These are phyloP conservation scores for Bocquillonia castaneifolia DNA, from an alignment of 441 rosid genomes.

Conservation along the genomic window DNA sequence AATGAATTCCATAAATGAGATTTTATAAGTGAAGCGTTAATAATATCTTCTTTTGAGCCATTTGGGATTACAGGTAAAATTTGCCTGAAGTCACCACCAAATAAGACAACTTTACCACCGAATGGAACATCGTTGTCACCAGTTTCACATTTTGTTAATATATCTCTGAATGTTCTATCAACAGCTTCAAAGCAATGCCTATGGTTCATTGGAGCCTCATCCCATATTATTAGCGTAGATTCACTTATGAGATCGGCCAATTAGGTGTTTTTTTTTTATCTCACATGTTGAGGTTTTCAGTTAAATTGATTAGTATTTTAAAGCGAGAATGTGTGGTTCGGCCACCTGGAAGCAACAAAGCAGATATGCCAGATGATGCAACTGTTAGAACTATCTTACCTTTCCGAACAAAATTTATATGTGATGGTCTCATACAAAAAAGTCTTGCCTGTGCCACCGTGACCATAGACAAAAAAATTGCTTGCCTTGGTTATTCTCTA, in stretches of 20 bases:
- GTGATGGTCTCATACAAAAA: neutral
- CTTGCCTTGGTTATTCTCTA: neutral
- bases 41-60: neutral
- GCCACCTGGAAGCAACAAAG: neutral
- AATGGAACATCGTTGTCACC: neutral
- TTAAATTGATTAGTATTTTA: neutral
- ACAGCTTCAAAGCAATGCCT: neutral
- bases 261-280: neutral
- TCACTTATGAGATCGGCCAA: neutral
- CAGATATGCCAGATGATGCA: neutral
- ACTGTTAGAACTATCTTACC: neutral
- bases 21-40: neutral
- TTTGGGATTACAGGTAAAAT: neutral
- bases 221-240: neutral
- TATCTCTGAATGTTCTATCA: neutral
- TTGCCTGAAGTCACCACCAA: neutral
- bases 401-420: neutral
- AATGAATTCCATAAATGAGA: neutral
- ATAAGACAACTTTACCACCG: neutral
- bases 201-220: neutral
- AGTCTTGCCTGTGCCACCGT: neutral
- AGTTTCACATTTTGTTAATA: too few relatives aligned
- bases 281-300: neutral
- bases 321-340: neutral
- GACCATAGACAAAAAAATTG: neutral